Percentiles rank a stretch among this genome's conserved stretches.
These are phyloP conservation scores for Fereydounia khargensis DNA, from an alignment of 1,284 basidiomycete species.

Conservation along the genomic window DNA sequence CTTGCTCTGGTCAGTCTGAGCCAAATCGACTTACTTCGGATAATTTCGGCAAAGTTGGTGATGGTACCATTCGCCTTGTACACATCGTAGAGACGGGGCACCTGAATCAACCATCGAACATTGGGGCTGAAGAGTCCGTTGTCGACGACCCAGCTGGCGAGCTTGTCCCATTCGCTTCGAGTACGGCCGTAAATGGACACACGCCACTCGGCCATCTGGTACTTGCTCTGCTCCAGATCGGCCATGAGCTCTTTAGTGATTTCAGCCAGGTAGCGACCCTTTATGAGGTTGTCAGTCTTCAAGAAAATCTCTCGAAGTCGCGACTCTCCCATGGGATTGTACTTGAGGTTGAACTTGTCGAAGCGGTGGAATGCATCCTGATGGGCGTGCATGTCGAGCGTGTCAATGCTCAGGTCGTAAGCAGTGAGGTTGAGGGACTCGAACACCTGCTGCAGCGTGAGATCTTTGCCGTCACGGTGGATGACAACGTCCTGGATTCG, in stretches of 20 bases:
- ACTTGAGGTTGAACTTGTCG: slow-evolving; percentile 67
- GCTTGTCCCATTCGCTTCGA: slow-evolving; percentile 89
- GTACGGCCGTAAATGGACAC: slow-evolving; percentile 85
- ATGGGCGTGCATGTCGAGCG: slow-evolving; percentile 98
- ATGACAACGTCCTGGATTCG: slow-evolving; percentile 98
- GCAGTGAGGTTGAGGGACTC: slow-evolving; percentile 90
- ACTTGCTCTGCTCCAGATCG: slow-evolving; percentile 96
- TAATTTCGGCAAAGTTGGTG: slow-evolving; percentile 84
- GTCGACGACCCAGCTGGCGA: slow-evolving; percentile 93
- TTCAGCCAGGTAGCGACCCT: slow-evolving; percentile 88
- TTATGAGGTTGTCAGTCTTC: slow-evolving; percentile 81
- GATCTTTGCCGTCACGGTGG: slow-evolving; percentile 82
- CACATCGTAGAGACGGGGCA: slow-evolving; percentile 91
- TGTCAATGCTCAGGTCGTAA: slow-evolving; percentile 97
- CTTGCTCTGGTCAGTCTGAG: slow-evolving; percentile 66
- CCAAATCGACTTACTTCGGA: too few species aligned
- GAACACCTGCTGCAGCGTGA: slow-evolving; percentile 92
- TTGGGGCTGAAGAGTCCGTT: slow-evolving; percentile 94
- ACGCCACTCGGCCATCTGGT: slow-evolving; percentile 87
- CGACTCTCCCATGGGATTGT: slow-evolving; percentile 92
- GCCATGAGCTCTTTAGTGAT: slow-evolving; percentile 91
- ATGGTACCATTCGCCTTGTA: slow-evolving; percentile 88
- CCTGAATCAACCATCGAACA: slow-evolving; percentile 94
- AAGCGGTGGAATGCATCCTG: slow-evolving; percentile 96
- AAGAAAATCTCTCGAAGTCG: slow-evolving; percentile 94